Base-by-base conservation (phyloP, 768 basidiomycete genomes). In the Pilatotrama ljubarskyi region DNA sequence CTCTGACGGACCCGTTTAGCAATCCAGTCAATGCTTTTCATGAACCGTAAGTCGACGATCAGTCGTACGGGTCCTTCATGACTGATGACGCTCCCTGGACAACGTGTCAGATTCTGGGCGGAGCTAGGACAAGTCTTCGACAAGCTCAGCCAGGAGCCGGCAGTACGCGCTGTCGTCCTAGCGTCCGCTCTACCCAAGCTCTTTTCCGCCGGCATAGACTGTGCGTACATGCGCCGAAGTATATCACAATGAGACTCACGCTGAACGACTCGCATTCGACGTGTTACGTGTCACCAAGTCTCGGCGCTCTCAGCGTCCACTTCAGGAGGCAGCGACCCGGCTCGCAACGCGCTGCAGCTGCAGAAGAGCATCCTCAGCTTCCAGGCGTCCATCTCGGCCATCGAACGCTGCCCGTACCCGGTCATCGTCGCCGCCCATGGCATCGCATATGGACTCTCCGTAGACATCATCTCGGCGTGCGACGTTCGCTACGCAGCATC, bases 351-450 rank as follows among this genome's bases (percentile, higher is more conserved):
- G 0, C 69, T 87, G 2, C 69, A 75, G 5, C 74, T 81, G 5
- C 78, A 83, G 20, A 70, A 79, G 15, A 73, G 78, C 61, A 71
- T 91, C 37, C 69, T 74, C 3, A 72, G 75, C 38, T 91, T 95
- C 73, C 94, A 97, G 75, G 69, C 74, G 18, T 83, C 84, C 26
- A 89, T 96, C 42, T 77, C 83, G 0, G 78, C 87, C 0, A 84
- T 92, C 0, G 85, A 88, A 61, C 76, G 82, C 11, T 87, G 86
- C 55, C 80, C 80, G 0, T 86, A 90, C 69, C 94, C 95, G 0
- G 90, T 96, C 56, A 90, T 97, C 42, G 90, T 78, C 0, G 93
- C 94, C 0, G 75, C 90, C 0, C 88, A 93, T 65, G 94, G 93
- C 0, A 72, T 83, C 11, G 84, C 84, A 9, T 70, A 91, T 40